Percentiles rank a stretch among this genome's conserved stretches.
These are phyloP conservation scores for Ochetophila trinervis DNA, from an alignment of 306 rosid species.

Conservation along the genomic window DNA sequence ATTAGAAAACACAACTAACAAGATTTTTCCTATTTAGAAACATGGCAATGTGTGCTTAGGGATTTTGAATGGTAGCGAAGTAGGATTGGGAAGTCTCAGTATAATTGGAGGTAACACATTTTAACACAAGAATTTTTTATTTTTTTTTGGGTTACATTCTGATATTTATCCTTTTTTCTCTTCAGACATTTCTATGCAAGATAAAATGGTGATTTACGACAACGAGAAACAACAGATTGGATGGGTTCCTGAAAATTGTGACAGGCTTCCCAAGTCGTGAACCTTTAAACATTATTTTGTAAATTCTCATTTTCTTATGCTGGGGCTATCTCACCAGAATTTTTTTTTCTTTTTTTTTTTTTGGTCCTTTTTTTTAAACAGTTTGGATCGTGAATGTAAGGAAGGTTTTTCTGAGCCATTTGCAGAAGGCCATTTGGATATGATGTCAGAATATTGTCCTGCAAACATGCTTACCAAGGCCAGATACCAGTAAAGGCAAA, in stretches of 20 bases:
- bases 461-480: conserved; percentile 19
- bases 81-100: conserved; percentile 47
- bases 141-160: neutral
- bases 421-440: conserved; percentile 34
- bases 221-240: conserved; percentile 66
- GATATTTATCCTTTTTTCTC: neutral
- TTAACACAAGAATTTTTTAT: neutral
- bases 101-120: conserved; percentile 62
- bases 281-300: conserved; percentile 14
- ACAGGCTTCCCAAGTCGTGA: conserved; percentile 48
- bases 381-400: conserved; percentile 40
- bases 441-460: conserved; percentile 30
- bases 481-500: conserved; percentile 8
- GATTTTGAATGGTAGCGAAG: conserved; percentile 49
- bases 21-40: conserved; percentile 36
- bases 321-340: conserved; percentile 25
- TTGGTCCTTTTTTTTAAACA: conserved; percentile 30
- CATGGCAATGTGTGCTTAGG: conserved; percentile 72
- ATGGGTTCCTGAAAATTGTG: conserved; percentile 57
- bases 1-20: conserved; percentile 23
- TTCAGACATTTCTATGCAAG: conserved; percentile 61
- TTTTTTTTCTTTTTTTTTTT: neutral
- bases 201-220: conserved; percentile 67
- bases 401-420: conserved; percentile 33
- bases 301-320: conserved; percentile 12